Percentiles rank a stretch among this genome's conserved stretches.
Evolutionary conservation across 768 basidiomycete genomes (phyloP).

Genomic region (Leucosporidium yakuticum): DNA sequence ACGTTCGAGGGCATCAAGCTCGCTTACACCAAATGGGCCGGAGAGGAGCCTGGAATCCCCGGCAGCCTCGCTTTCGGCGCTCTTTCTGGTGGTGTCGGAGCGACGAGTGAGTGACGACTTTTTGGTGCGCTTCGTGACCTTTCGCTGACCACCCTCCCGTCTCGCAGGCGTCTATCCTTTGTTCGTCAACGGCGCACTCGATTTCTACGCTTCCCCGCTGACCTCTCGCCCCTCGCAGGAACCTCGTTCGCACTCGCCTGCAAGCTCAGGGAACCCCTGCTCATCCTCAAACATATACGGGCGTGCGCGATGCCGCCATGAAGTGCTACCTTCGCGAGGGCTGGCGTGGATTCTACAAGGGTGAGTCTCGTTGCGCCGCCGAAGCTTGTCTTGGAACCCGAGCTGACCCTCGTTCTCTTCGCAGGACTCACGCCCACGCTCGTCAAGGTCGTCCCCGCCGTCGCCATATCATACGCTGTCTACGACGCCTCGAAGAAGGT

Average conservation of each 20-base stretch:
- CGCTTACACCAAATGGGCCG: conserved; percentile 77
- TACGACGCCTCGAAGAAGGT: conserved; percentile 31
- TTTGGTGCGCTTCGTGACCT: background rate
- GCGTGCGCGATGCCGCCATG: conserved; percentile 73
- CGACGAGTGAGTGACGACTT: conserved; percentile 20
- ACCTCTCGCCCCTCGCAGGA: conserved; percentile 17
- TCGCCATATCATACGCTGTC: conserved; percentile 66
- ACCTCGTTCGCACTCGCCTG: conserved; percentile 80
- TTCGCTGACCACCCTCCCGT: background rate
- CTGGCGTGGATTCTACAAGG: conserved; percentile 83
- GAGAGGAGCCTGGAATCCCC: conserved; percentile 79
- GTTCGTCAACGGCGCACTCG: conserved; percentile 30
- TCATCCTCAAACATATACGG: conserved; percentile 82
- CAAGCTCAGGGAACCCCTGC: conserved; percentile 95
- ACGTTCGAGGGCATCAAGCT: conserved; percentile 94
- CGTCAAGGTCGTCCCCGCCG: conserved; percentile 93
- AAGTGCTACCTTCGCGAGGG: conserved; percentile 80
- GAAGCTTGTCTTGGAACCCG: background rate
- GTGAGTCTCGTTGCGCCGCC: conserved; percentile 5
- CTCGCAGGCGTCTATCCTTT: conserved; percentile 31
- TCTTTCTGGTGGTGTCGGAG: conserved; percentile 28
- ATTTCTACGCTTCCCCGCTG: conserved; percentile 12
- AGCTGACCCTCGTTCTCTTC: background rate
- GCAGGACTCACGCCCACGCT: conserved; percentile 81
- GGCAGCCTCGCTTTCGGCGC: conserved; percentile 54